phyloP scores from a whole-genome alignment of 352 stramenopile genomes.

The Globisporangium camurandrum region DNA sequence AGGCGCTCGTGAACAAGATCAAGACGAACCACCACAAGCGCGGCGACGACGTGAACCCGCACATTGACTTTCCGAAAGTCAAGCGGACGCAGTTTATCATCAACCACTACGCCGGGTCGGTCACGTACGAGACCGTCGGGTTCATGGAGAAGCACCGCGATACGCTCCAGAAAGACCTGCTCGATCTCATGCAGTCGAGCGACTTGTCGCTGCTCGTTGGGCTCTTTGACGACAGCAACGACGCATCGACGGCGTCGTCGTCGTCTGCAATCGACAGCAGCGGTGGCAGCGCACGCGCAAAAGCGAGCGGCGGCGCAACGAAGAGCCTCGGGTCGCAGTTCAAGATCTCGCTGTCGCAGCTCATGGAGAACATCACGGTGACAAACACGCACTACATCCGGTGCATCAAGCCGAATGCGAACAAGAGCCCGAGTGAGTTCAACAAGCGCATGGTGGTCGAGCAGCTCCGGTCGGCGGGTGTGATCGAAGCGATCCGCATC shows the following conservation, averaged over 20 bases:
- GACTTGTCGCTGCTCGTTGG: constrained; percentile 51
- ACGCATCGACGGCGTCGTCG: no score
- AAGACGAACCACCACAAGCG: constrained; percentile 77
- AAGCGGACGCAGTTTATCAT: constrained; percentile 92
- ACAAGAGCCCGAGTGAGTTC: constrained; percentile 82
- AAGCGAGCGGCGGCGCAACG: constrained; percentile 39
- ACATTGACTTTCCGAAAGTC: constrained; percentile 84
- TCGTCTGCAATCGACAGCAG: constrained; percentile 19
- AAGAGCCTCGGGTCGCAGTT: constrained; percentile 84
- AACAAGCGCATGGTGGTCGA: constrained; percentile 89
- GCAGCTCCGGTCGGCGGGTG: constrained; percentile 86
- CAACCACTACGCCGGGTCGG: constrained; percentile 92
- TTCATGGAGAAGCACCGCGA: constrained; percentile 98
- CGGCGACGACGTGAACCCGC: constrained; percentile 50
- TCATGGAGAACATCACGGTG: constrained; percentile 84
- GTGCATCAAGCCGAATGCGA: constrained; percentile 86
- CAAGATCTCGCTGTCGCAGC: constrained; percentile 67
- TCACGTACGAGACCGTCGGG: constrained; percentile 91
- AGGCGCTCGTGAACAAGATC: constrained; percentile 86
- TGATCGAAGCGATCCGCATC: constrained; percentile 91
- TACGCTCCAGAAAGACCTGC: constrained; percentile 92
- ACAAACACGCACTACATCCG: constrained; percentile 86
- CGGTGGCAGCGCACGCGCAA: constrained; percentile 29
- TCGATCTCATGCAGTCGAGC: constrained; percentile 81
- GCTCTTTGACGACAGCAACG: constrained; percentile 66